Evolutionary conservation across 805 yeast genomes (phyloP).

Genomic region (Kurtzmaniella cleridarum): DNA sequence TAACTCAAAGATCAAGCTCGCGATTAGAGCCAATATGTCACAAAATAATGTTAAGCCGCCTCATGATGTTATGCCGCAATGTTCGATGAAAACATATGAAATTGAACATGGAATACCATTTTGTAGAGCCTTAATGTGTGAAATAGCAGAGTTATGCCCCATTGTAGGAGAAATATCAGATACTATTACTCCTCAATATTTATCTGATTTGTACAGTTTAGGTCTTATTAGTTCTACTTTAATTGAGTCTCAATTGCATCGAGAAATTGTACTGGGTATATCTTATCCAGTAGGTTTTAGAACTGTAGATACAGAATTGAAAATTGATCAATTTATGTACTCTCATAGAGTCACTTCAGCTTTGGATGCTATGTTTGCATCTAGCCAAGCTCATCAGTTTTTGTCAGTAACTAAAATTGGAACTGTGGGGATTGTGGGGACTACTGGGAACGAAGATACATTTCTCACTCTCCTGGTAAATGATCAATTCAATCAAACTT

Average conservation of each 20-base stretch:
- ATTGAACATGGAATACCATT: slow-evolving; percentile 36
- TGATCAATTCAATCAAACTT: slow-evolving; percentile 7
- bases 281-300: slow-evolving; percentile 47
- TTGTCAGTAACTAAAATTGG: slow-evolving; percentile 44
- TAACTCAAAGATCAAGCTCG: background rate
- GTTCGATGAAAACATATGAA: slow-evolving; percentile 22
- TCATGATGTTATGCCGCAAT: background rate
- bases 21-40: too few relatives aligned
- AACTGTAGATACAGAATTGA: slow-evolving; percentile 14
- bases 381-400: slow-evolving; percentile 42
- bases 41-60: too few relatives aligned
- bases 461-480: slow-evolving; percentile 35
- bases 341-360: slow-evolving; percentile 30
- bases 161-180: slow-evolving; percentile 42
- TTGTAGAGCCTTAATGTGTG: slow-evolving; percentile 33
- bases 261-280: slow-evolving; percentile 47
- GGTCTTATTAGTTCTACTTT: slow-evolving; percentile 40
- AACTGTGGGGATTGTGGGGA: slow-evolving; percentile 43
- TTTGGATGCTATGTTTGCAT: slow-evolving; percentile 42
- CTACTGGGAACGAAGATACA: slow-evolving; percentile 46
- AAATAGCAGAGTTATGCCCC: slow-evolving; percentile 39
- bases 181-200: slow-evolving; percentile 47
- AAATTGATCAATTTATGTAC: slow-evolving; percentile 19
- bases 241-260: slow-evolving; percentile 44
- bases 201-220: slow-evolving; percentile 41